Evolutionary conservation across 106 monocot genomes (phyloP).

Genomic region (Phalaenopsis aphrodite): DNA sequence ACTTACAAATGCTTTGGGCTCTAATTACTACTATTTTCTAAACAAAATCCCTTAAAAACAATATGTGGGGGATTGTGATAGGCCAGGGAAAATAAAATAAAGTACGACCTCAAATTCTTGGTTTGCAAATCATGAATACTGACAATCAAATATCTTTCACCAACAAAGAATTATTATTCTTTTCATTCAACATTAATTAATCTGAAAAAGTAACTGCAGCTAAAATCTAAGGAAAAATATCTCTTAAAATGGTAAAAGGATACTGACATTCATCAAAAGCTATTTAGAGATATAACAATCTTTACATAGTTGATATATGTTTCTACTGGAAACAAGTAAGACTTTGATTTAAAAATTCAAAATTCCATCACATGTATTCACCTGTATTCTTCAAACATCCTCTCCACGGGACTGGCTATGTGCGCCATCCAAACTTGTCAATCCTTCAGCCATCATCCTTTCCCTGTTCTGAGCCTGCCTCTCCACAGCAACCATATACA

Average conservation of each 20-base stretch:
- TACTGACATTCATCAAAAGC: not conserved
- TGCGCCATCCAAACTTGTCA: slow-evolving; percentile 20
- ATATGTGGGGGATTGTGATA: not conserved
- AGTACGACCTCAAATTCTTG: not conserved
- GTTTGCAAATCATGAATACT: not conserved
- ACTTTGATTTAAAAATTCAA: not conserved
- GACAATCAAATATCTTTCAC: not conserved
- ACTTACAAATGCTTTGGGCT: not conserved
- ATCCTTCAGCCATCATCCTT: slow-evolving; percentile 33
- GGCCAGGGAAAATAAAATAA: not conserved
- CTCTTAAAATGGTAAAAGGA: not conserved
- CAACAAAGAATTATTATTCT: not conserved
- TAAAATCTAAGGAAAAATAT: not conserved
- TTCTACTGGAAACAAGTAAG: not conserved
- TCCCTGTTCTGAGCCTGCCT: slow-evolving; percentile 63
- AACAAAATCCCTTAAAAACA: not conserved
- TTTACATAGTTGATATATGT: not conserved
- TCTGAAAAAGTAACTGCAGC: too few relatives aligned
- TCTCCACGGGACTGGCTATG: slow-evolving; percentile 15
- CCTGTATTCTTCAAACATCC: slow-evolving; percentile 22
- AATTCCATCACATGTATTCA: not conserved
- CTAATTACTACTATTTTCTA: not conserved
- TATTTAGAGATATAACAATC: not conserved
- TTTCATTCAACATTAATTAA: not conserved
- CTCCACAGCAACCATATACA: slow-evolving; percentile 60